A percentile compares a stretch with the other conserved stretches of the same genome.
Conservation (phyloP, 768 basidiomycete species). For the Clitopilus passeckerianus region DNA sequence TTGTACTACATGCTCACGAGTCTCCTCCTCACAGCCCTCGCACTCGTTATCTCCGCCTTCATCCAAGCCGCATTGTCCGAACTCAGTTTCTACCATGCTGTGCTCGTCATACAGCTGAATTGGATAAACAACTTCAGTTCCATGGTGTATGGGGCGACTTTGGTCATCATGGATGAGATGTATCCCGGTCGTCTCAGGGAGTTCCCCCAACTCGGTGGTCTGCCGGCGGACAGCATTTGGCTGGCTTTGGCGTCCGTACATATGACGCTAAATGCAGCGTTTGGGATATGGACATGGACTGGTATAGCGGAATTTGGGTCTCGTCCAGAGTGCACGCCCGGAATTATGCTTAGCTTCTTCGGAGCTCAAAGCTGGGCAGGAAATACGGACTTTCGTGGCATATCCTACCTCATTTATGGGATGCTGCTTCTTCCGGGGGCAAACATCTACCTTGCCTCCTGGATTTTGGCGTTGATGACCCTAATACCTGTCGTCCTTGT, state of each 20-base stretch:
- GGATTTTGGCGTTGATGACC: background rate
- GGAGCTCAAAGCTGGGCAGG: background rate
- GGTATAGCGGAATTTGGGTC: background rate
- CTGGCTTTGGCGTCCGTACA: background rate
- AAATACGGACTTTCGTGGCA: background rate
- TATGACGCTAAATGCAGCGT: background rate
- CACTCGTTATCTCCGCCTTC: slow-evolving; percentile 10
- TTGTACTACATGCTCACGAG: background rate
- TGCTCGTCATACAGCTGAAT: slow-evolving; percentile 11
- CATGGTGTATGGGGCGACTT: background rate
- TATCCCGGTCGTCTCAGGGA: background rate
- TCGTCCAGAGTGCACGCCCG: background rate
- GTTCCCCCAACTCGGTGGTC: background rate
- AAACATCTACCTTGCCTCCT: background rate
- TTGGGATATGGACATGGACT: background rate
- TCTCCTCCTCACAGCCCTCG: slow-evolving; percentile 9
- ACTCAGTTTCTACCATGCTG: slow-evolving; percentile 10
- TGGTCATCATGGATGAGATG: background rate
- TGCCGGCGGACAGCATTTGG: background rate
- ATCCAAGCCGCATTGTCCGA: slow-evolving; percentile 5
- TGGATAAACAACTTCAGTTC: slow-evolving; percentile 9
- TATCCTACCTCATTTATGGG: background rate
- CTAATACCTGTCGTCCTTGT: background rate
- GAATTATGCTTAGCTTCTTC: background rate
- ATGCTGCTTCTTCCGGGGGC: background rate